Conservation (phyloP, 352 stramenopile genomes). For the Phytophthora rubi region DNA sequence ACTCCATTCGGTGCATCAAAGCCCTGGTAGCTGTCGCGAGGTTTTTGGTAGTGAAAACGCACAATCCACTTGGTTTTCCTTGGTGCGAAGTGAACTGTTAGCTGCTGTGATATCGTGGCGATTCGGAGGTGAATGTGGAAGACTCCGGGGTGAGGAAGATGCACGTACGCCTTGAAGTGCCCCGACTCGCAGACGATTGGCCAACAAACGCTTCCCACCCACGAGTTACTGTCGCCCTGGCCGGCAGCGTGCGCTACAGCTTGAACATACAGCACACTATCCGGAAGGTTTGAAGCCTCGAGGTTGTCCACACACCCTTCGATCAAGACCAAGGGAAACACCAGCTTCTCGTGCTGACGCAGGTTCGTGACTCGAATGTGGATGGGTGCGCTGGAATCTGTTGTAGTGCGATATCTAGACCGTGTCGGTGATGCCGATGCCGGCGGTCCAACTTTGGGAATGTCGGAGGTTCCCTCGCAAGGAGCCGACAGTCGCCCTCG, state of each 20-base stretch:
- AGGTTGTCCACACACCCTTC: conserved; percentile 19
- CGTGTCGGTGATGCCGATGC: not conserved
- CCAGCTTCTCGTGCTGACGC: conserved; percentile 12
- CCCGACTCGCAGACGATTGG: conserved; percentile 19
- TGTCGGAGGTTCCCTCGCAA: not conserved
- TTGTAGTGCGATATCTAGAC: no score
- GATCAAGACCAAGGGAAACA: conserved; percentile 11
- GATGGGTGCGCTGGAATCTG: not conserved
- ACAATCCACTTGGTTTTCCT: conserved; percentile 16
- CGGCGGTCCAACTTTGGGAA: not conserved
- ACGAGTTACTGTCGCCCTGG: conserved; percentile 1
- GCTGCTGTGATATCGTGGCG: not conserved
- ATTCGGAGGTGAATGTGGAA: conserved; percentile 14
- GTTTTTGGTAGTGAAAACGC: conserved; percentile 25
- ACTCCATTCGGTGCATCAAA: conserved; percentile 20
- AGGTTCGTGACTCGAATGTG: conserved; percentile 21
- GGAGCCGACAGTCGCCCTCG: not conserved
- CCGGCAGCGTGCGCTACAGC: conserved; percentile 5
- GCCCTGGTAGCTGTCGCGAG: conserved; percentile 13
- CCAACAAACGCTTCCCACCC: conserved; percentile 25
- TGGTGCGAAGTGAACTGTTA: conserved; percentile 10
- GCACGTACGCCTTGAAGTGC: conserved; percentile 27
- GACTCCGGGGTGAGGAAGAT: conserved; percentile 8
- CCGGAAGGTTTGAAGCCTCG: conserved; percentile 2
- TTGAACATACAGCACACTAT: conserved; percentile 13